phyloP scores from a whole-genome alignment of 495 filamentous ascomycete species.

The Penicillium alfredii region DNA sequence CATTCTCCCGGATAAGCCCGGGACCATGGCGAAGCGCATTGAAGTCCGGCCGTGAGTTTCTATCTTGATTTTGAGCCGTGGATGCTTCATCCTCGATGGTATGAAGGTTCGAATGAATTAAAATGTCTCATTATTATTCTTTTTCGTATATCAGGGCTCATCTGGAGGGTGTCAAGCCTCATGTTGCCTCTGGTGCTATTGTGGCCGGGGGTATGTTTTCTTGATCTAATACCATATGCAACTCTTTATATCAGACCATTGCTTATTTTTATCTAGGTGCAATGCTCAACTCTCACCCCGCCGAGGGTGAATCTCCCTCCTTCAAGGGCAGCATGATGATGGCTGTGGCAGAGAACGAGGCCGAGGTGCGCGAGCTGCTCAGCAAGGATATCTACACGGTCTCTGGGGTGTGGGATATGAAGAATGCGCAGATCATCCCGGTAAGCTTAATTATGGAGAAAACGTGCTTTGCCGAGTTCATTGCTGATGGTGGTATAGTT shows the following conservation, averaged over 20 bases:
- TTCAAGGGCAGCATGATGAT: slow-evolving; percentile 70
- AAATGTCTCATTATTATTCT: neutral
- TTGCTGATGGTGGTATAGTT: slow-evolving; percentile 20
- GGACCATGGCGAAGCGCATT: slow-evolving; percentile 59
- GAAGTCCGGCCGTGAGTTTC: slow-evolving; percentile 62
- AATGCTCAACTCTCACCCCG: slow-evolving; percentile 60
- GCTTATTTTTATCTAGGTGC: no score
- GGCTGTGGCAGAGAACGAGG: slow-evolving; percentile 54
- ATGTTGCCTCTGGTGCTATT: slow-evolving; percentile 27
- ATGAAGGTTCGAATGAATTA: no score
- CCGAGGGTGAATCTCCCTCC: slow-evolving; percentile 54
- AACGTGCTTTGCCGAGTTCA: neutral
- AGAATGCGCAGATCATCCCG: slow-evolving; percentile 56
- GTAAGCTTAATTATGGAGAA: no score
- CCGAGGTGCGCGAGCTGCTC: slow-evolving; percentile 60
- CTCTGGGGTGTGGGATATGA: slow-evolving; percentile 76
- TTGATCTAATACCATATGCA: neutral
- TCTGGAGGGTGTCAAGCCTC: slow-evolving; percentile 30
- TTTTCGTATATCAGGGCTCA: slow-evolving; percentile 21
- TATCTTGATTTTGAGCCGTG: neutral
- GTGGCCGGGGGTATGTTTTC: slow-evolving; percentile 35
- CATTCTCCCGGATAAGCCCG: slow-evolving; percentile 71
- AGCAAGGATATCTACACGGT: slow-evolving; percentile 66
- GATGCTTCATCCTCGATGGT: no score
- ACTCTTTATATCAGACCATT: no score